These are phyloP conservation scores for Rhinocladiella similis DNA, from an alignment of 2,329 filamentous ascomycete genomes.

Conservation along the genomic window DNA sequence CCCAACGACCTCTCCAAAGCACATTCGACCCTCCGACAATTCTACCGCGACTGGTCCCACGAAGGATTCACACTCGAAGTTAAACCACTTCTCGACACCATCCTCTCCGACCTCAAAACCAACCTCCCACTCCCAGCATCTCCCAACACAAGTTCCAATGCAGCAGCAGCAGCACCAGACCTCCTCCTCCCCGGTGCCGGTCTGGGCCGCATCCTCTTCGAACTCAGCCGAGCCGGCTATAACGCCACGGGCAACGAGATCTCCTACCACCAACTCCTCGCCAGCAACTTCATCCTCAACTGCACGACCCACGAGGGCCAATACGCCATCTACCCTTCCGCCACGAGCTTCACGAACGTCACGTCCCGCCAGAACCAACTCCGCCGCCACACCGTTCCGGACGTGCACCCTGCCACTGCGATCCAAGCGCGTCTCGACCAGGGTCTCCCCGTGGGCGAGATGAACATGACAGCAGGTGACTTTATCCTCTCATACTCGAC, in stretches of 20 bases:
- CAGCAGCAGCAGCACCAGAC: slow-evolving; percentile 48
- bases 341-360: slow-evolving; percentile 86
- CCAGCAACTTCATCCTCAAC: slow-evolving; percentile 63
- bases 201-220: slow-evolving; percentile 83
- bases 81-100: slow-evolving; percentile 72
- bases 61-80: slow-evolving; percentile 71
- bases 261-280: slow-evolving; percentile 93
- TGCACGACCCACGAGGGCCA: slow-evolving; percentile 58
- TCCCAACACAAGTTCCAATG: neutral
- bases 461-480: slow-evolving; percentile 93
- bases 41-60: slow-evolving; percentile 90
- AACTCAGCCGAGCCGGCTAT: slow-evolving; percentile 73
- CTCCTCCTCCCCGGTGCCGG: slow-evolving; percentile 90
- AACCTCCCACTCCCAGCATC: slow-evolving; percentile 37
- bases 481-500: slow-evolving; percentile 81
- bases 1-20: slow-evolving; percentile 83
- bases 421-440: slow-evolving; percentile 43
- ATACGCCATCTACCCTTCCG: slow-evolving; percentile 81
- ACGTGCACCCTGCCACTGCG: slow-evolving; percentile 68
- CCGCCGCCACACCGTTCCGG: slow-evolving; percentile 71
- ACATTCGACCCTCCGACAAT: slow-evolving; percentile 85
- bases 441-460: slow-evolving; percentile 57
- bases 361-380: slow-evolving; percentile 72
- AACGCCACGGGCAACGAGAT: slow-evolving; percentile 88
- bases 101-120: slow-evolving; percentile 64